Percentiles rank a stretch among this genome's conserved stretches.
Conservation (phyloP, 768 basidiomycete genomes). For the Serendipita vermifera region DNA sequence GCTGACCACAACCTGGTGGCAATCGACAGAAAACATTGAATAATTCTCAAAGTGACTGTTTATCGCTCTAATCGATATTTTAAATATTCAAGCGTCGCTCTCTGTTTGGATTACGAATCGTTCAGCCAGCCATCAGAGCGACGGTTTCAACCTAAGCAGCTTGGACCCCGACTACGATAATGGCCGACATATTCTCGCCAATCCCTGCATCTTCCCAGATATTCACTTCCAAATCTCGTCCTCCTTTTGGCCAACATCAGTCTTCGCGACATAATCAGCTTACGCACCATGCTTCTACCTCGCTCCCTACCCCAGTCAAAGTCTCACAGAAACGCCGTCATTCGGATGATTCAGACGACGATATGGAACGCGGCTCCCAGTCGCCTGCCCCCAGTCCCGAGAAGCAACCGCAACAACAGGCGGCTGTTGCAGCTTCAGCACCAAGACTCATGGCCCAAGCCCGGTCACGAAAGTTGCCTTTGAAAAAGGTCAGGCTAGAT, state of each 20-base stretch:
- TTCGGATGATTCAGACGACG: constrained; percentile 4
- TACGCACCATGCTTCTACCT: neutral
- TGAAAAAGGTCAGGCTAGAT: constrained; percentile 14
- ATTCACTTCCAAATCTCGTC: constrained; percentile 6
- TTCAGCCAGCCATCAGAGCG: too few species aligned
- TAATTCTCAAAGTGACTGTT: too few species aligned
- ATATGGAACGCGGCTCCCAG: neutral
- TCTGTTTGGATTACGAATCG: too few species aligned
- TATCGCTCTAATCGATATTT: too few species aligned
- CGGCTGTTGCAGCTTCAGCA: neutral
- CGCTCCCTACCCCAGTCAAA: neutral
- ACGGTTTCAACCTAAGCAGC: too few species aligned
- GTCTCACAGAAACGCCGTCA: neutral
- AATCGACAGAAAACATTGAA: too few species aligned
- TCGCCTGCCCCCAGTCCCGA: constrained; percentile 5
- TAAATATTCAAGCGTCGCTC: too few species aligned
- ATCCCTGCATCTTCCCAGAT: neutral
- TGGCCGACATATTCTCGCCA: constrained; percentile 4
- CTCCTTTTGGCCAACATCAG: neutral
- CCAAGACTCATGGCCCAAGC: neutral
- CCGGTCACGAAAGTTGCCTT: too few species aligned
- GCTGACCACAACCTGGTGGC: too few species aligned
- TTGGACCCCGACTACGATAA: too few species aligned
- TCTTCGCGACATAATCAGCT: neutral
- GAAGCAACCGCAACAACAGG: neutral